A percentile compares a stretch with the other conserved stretches of the same genome.
Conservation (phyloP, 106 monocot genomes). For the Allium cepa region DNA sequence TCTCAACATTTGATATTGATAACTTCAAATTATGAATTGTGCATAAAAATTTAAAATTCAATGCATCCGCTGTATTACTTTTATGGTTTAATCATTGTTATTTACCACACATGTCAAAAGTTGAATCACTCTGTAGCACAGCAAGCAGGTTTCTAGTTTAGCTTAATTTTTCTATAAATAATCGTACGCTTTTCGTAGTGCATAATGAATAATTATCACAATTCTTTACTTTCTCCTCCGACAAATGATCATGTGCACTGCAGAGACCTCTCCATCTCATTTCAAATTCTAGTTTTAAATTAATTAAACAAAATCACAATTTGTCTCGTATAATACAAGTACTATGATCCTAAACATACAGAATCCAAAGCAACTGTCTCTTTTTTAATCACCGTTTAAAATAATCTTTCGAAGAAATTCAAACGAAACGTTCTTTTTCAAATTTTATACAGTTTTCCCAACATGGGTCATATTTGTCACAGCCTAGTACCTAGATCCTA, state of each 20-base stretch:
- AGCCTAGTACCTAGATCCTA: neutral
- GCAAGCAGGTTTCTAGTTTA: no score
- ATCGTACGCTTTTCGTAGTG: no score
- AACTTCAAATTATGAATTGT: no score
- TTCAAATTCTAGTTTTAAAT: neutral
- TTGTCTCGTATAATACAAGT: neutral
- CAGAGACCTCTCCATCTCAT: neutral
- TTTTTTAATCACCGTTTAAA: neutral
- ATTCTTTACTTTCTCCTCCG: neutral
- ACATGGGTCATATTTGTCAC: neutral
- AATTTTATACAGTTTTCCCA: conserved; percentile 1
- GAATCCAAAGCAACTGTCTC: conserved; percentile 7
- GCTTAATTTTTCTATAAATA: no score
- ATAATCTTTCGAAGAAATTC: neutral
- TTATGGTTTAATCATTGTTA: no score
- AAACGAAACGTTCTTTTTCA: neutral
- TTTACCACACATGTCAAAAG: no score
- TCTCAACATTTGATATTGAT: no score
- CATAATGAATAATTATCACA: neutral
- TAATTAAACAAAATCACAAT: neutral
- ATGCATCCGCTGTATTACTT: no score
- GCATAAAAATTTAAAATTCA: no score
- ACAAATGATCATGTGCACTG: neutral
- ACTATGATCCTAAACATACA: neutral
- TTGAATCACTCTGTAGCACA: no score